Percentiles rank a stretch among this genome's conserved stretches.
Conservation (phyloP, 768 basidiomycete genomes). For the Suillus decipiens region DNA sequence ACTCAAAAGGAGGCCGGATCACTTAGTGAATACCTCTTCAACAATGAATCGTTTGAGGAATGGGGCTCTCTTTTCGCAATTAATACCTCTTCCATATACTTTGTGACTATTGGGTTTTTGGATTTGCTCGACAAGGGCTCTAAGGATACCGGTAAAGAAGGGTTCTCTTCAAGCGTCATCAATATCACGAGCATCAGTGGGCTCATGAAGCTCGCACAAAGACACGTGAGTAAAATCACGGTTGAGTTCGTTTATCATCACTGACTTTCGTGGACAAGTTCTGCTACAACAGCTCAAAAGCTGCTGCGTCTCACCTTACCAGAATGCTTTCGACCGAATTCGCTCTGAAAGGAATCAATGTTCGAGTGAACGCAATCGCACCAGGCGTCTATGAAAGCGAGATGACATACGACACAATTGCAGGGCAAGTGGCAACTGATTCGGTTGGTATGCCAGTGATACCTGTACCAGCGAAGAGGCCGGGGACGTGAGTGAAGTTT, state of each 20-base stretch:
- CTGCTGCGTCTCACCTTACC: slow-evolving; percentile 75
- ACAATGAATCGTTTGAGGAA: slow-evolving; percentile 59
- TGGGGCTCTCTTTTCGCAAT: slow-evolving; percentile 66
- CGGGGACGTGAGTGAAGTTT: slow-evolving; percentile 61
- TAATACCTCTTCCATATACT: slow-evolving; percentile 79
- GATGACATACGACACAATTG: slow-evolving; percentile 62
- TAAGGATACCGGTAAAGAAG: slow-evolving; percentile 56
- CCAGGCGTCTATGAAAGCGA: slow-evolving; percentile 79
- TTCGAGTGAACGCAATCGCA: slow-evolving; percentile 74
- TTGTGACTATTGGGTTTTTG: slow-evolving; percentile 74
- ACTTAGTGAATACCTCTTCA: slow-evolving; percentile 68
- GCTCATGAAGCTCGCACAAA: slow-evolving; percentile 65
- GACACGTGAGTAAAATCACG: slow-evolving; percentile 58
- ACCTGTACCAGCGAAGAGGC: slow-evolving; percentile 60
- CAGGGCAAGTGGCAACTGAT: slow-evolving; percentile 47
- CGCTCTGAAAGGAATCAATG: slow-evolving; percentile 63
- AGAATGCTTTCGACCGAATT: slow-evolving; percentile 77
- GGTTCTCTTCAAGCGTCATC: slow-evolving; percentile 66
- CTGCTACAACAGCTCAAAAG: slow-evolving; percentile 80
- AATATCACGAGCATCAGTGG: slow-evolving; percentile 83
- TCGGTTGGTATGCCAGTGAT: slow-evolving; percentile 58
- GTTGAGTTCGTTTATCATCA: neutral
- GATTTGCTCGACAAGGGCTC: slow-evolving; percentile 75
- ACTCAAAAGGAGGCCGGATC: slow-evolving; percentile 65
- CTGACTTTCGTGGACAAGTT: slow-evolving; percentile 47